These are phyloP conservation scores for Houttuynia cordata DNA, from an alignment of 164 flowering plant genomes.

Conservation along the genomic window DNA sequence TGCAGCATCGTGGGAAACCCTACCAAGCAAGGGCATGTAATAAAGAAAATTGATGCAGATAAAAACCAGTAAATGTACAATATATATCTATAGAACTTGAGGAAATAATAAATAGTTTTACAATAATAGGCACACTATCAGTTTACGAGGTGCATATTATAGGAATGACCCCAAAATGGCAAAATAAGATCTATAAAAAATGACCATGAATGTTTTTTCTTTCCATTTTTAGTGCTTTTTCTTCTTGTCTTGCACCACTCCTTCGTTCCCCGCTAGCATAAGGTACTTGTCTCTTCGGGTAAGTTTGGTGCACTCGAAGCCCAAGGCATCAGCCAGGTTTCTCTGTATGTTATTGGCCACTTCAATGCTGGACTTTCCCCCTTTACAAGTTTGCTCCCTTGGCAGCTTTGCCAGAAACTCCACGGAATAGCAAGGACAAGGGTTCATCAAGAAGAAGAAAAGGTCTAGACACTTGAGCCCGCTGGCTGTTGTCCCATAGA, in stretches of 20 bases:
- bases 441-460: slow-evolving; percentile 81
- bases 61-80: too few species aligned
- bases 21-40: too few species aligned
- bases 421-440: slow-evolving; percentile 42
- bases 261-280: slow-evolving; percentile 89
- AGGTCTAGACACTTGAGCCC: slow-evolving; percentile 80
- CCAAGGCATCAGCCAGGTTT: slow-evolving; percentile 53
- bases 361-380: slow-evolving; percentile 49
- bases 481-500: slow-evolving; percentile 81
- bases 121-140: too few species aligned
- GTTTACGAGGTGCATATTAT: too few species aligned
- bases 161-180: not conserved
- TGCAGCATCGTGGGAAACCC: too few species aligned
- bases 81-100: too few species aligned
- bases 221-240: not conserved
- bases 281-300: slow-evolving; percentile 86
- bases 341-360: slow-evolving; percentile 66
- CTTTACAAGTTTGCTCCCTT: slow-evolving; percentile 44
- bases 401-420: slow-evolving; percentile 50
- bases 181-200: not conserved
- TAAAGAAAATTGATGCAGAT: too few species aligned
- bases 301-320: slow-evolving; percentile 72
- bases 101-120: too few species aligned
- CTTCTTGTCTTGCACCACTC: slow-evolving; percentile 30
- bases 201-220: not conserved